Conservation (phyloP, 441 rosid genomes). For the Brassica balearica region DNA sequence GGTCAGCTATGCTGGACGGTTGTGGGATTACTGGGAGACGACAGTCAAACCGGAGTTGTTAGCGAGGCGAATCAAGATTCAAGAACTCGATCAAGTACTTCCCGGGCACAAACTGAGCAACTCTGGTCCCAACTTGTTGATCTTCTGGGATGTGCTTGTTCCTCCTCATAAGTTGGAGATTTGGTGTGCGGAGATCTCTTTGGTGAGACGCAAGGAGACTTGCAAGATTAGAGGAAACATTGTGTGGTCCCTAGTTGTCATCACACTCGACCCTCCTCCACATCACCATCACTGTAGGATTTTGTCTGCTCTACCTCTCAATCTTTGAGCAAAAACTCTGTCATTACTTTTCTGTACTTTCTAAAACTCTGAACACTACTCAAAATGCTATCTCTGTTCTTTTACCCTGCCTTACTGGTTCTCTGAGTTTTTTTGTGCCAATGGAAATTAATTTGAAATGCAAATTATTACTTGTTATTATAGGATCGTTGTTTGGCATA, state of each 20-base stretch:
- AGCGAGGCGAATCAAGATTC: too few species aligned
- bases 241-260: not conserved
- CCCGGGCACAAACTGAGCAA: not conserved
- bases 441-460: too few species aligned
- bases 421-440: too few species aligned
- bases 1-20: too few species aligned
- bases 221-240: not conserved
- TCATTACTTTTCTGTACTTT: too few species aligned
- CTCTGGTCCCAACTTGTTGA: not conserved
- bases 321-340: not conserved
- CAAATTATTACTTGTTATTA: too few species aligned
- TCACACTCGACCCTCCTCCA: not conserved
- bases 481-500: too few species aligned
- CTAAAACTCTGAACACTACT: too few species aligned
- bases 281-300: not conserved
- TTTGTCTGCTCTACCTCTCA: not conserved
- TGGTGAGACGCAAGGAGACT: not conserved
- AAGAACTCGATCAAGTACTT: not conserved
- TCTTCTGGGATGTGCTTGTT: not conserved
- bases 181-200: not conserved
- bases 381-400: too few species aligned
- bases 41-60: too few species aligned
- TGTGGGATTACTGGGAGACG: too few species aligned
- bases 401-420: too few species aligned
- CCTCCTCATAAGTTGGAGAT: not conserved